Evolutionary conservation across 768 basidiomycete genomes (phyloP).

Genomic region (Jaapia argillacea): DNA sequence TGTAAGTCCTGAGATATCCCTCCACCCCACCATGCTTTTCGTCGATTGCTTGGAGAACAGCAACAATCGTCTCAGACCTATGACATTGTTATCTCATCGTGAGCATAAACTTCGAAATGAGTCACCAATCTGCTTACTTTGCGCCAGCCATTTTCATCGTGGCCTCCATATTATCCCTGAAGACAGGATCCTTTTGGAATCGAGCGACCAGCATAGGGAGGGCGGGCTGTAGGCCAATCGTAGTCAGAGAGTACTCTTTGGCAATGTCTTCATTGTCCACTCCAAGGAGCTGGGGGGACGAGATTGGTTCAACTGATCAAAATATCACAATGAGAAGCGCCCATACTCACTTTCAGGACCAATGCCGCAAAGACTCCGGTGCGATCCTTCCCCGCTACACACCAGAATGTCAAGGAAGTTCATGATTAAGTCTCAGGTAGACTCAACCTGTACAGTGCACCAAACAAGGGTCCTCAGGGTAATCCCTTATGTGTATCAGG

Average conservation of each 20-base stretch:
- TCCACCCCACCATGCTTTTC: conserved; percentile 1
- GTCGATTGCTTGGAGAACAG: not conserved
- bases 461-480: conserved; percentile 27
- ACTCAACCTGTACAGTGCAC: conserved; percentile 33
- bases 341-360: conserved; percentile 20
- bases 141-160: conserved; percentile 24
- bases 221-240: conserved; percentile 25
- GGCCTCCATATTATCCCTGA: conserved; percentile 25
- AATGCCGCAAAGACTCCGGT: conserved; percentile 29
- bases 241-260: conserved; percentile 30
- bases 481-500: conserved; percentile 26
- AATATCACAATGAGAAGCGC: not conserved
- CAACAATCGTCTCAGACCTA: not conserved
- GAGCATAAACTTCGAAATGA: not conserved
- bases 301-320: not conserved
- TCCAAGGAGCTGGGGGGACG: conserved; percentile 27
- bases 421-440: not conserved
- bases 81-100: not conserved
- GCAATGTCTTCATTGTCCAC: conserved; percentile 28
- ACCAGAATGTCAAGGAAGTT: not conserved
- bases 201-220: conserved; percentile 20
- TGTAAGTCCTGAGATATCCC: not conserved
- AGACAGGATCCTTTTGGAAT: conserved; percentile 19
- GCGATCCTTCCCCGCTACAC: conserved; percentile 32
- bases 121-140: conserved; percentile 25